These are phyloP conservation scores for Yueomyces sinensis DNA, from an alignment of 805 yeast species.

Conservation along the genomic window DNA sequence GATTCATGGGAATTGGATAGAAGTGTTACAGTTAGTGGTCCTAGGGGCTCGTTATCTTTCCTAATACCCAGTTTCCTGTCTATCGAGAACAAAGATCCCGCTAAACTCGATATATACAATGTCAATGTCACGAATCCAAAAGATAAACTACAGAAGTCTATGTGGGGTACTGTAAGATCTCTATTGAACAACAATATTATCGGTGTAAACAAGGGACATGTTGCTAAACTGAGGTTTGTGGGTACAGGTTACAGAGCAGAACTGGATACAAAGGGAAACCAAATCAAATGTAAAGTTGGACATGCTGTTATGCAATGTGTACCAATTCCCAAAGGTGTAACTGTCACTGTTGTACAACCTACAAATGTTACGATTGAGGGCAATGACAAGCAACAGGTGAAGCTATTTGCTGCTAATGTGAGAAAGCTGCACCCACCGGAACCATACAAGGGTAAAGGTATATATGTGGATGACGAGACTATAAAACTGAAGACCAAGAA, in stretches of 20 bases:
- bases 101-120: slow-evolving; percentile 25
- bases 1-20: slow-evolving; percentile 44
- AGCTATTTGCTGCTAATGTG: slow-evolving; percentile 75
- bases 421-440: slow-evolving; percentile 90
- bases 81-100: slow-evolving; percentile 17
- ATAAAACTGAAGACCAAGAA: slow-evolving; percentile 84
- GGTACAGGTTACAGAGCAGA: slow-evolving; percentile 96
- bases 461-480: slow-evolving; percentile 83
- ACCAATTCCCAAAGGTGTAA: slow-evolving; percentile 63
- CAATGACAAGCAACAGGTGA: slow-evolving; percentile 73
- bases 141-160: slow-evolving; percentile 58
- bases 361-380: slow-evolving; percentile 82
- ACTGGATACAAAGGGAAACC: slow-evolving; percentile 44
- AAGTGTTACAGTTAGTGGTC: slow-evolving; percentile 55
- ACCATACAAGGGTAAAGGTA: slow-evolving; percentile 97
- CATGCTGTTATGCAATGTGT: slow-evolving; percentile 70
- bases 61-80: slow-evolving; percentile 63
- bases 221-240: slow-evolving; percentile 73
- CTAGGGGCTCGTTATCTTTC: slow-evolving; percentile 53
- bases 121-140: slow-evolving; percentile 46
- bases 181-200: slow-evolving; percentile 60
- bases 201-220: slow-evolving; percentile 91
- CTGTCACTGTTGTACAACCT: slow-evolving; percentile 69
- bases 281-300: slow-evolving; percentile 75
- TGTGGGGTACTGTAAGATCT: slow-evolving; percentile 94